Evolutionary conservation across 2,329 filamentous ascomycete genomes (phyloP).

Genomic region (Penicillium palitans): DNA sequence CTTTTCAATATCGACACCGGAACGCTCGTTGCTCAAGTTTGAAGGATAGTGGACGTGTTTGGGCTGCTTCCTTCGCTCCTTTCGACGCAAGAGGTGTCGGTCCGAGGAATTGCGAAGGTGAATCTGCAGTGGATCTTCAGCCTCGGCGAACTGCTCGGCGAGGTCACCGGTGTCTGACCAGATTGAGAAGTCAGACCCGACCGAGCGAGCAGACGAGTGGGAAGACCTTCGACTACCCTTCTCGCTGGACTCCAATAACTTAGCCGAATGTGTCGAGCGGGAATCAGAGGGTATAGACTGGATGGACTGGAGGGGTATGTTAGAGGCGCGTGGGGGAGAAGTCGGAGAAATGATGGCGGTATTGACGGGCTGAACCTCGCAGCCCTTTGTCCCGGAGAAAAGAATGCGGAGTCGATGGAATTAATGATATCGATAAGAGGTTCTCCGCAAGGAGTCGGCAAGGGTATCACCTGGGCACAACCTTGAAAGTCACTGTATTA

Average conservation of each 20-base stretch:
- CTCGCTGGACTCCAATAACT: slow-evolving; percentile 44
- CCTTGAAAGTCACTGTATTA: neutral
- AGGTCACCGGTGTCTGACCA: slow-evolving; percentile 97
- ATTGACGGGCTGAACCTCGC: slow-evolving; percentile 74
- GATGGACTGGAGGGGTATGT: slow-evolving; percentile 84
- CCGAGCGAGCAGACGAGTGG: slow-evolving; percentile 50
- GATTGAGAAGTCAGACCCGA: slow-evolving; percentile 69
- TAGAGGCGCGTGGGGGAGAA: slow-evolving; percentile 64
- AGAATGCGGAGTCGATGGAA: slow-evolving; percentile 6
- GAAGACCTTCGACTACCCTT: slow-evolving; percentile 56
- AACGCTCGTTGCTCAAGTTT: slow-evolving; percentile 46
- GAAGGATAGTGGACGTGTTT: slow-evolving; percentile 71
- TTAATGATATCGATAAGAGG: slow-evolving; percentile 9
- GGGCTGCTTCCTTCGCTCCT: slow-evolving; percentile 44
- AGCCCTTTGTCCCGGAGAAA: slow-evolving; percentile 52
- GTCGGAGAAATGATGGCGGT: slow-evolving; percentile 82
- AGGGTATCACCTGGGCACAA: neutral
- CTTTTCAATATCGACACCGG: slow-evolving; percentile 39
- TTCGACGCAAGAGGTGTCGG: slow-evolving; percentile 55
- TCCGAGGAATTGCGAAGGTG: slow-evolving; percentile 61
- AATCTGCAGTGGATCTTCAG: slow-evolving; percentile 76
- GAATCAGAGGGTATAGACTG: slow-evolving; percentile 61
- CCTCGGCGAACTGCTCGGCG: slow-evolving; percentile 82
- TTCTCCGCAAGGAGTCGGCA: slow-evolving; percentile 12
- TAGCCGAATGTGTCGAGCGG: slow-evolving; percentile 31